Base-by-base conservation (phyloP, 2,329 filamentous ascomycete genomes). In the Ophiostoma pallidulum region DNA sequence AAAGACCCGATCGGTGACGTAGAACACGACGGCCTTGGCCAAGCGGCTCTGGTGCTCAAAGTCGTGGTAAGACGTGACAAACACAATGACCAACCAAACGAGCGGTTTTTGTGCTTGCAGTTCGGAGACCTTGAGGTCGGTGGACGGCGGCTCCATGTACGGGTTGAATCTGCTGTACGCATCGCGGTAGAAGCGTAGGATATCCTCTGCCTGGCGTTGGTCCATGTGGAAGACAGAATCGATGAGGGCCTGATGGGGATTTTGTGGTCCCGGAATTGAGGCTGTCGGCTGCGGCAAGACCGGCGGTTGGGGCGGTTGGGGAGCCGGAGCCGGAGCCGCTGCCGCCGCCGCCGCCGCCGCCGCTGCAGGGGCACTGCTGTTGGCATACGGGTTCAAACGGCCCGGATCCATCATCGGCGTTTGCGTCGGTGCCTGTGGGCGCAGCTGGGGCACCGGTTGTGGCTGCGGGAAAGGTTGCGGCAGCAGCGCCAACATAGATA, bases 11-110 rank as follows among this genome's bases (percentile, higher is more conserved):
- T 58, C 56, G 19, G 51, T 43, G 10, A 54, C 18, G 14, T 53
- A 53, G 10, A 38, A 33, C 6, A 58, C 45, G 18, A 55, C 35
- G 37, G 48, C 49, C 7, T 49, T 47, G 22, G 40, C 51, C 13
- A 56, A 44, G 14, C 32, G 36, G 32, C 41, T 50, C 46, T 56
- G 56, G 35, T 44, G 46, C n/a, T 51, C 51, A 39, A 53, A 50
- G 40, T 57, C 51, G 45, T 57, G 41, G 29, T 50, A 55, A 13
- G 51, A 52, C 8, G 54, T 55, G 19, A 45, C 53, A 36, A 52
- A 56, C 26, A 58, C 55, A 31, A 59, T 54, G 38, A 33, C 45
- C 12, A 59, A 48, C 53, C 55, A 59, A 19, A 59, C 45, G 2
- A 55, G 41, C 4, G 57, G 57, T 35, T 47, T 52, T 22, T 53